Base-by-base conservation (phyloP, 345 rosid species). In the Excoecaria cochinchinensis region DNA sequence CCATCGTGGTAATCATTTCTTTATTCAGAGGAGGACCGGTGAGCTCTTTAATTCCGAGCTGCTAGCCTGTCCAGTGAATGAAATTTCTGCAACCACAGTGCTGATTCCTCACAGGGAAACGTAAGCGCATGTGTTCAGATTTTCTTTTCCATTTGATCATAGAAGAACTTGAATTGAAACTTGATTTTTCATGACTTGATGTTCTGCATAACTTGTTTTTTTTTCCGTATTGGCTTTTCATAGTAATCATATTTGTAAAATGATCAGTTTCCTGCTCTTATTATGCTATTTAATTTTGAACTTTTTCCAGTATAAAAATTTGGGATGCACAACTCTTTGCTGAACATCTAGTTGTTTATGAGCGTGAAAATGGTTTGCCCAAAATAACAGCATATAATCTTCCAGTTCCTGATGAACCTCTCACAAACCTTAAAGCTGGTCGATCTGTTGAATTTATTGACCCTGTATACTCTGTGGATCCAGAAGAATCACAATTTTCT, bases 1-100 rank as follows among this genome's bases (percentile, higher is more conserved):
- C 73, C 99, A 92, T 84, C 89, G 97, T 21, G 99, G 97, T 78
- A 84, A 86, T 71, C 93, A 92, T 84, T 95, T 95, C 79, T 88
- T 92, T 70, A 87, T 95, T 56, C 82, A 57, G 82, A 85, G 89
- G 78, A 91, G 99, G 79, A 95, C 88, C 67, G 86, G 87, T 60
- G 88, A 91, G 63, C 83, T 88, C 77, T 95, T 87, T 89, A 95
- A 95, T 77, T 91, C 99, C 59, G 95, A 92, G 75, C 22, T 95
- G 55, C 55, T 95, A 25, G 95, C 90, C 55, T 92, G 95, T 76
- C 85, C 91, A 3, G 81, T 92, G 69, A 87, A 89, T 75, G 78
- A 91, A 58, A 77, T 81, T 57, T 87, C 92, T 25, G 85, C 84
- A 77, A 91, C 89, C 48, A 85, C 82, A 1, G 82, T 89, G 72